A percentile compares a stretch with the other conserved stretches of the same genome.
phyloP scores from a whole-genome alignment of 345 rosid genomes.

The Dovyalis caffra region DNA sequence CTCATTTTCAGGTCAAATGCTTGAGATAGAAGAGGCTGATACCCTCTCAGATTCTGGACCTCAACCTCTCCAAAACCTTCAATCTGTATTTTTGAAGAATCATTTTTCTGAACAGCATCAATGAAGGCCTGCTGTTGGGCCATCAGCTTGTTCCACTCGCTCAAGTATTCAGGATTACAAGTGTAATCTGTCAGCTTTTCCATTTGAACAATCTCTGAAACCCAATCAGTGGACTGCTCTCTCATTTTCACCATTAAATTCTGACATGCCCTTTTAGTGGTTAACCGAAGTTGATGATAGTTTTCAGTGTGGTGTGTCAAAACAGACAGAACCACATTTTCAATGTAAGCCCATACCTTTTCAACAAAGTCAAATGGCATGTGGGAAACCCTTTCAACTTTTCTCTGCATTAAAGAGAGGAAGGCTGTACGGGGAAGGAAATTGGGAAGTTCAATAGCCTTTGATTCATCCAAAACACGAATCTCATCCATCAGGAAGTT shows the following conservation, averaged over 20 bases:
- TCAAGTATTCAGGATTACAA: conserved; percentile 29
- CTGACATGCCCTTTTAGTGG: conserved; percentile 22
- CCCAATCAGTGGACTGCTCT: conserved; percentile 29
- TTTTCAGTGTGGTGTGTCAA: conserved; percentile 14
- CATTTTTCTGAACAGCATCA: background rate
- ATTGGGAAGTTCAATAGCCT: conserved; percentile 35
- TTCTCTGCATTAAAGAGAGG: conserved; percentile 14
- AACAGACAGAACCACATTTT: conserved; percentile 13
- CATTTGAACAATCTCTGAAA: conserved; percentile 31
- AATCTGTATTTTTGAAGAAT: background rate
- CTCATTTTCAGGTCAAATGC: conserved; percentile 34
- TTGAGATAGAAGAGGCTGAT: background rate
- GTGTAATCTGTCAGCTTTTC: conserved; percentile 42
- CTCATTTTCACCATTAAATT: conserved; percentile 26
- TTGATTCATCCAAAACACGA: conserved; percentile 31
- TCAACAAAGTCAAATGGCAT: conserved; percentile 18
- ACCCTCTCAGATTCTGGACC: background rate
- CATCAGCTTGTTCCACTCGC: conserved; percentile 26
- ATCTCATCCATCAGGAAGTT: conserved; percentile 32
- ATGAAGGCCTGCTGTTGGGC: conserved; percentile 4
- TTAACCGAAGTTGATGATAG: conserved; percentile 24
- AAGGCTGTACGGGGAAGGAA: conserved; percentile 36
- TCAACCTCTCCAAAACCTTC: conserved; percentile 18
- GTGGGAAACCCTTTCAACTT: conserved; percentile 20
- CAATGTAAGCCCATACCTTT: conserved; percentile 31